phyloP scores from a whole-genome alignment of 2,329 filamentous ascomycete species.

The Claviceps arundinis region DNA sequence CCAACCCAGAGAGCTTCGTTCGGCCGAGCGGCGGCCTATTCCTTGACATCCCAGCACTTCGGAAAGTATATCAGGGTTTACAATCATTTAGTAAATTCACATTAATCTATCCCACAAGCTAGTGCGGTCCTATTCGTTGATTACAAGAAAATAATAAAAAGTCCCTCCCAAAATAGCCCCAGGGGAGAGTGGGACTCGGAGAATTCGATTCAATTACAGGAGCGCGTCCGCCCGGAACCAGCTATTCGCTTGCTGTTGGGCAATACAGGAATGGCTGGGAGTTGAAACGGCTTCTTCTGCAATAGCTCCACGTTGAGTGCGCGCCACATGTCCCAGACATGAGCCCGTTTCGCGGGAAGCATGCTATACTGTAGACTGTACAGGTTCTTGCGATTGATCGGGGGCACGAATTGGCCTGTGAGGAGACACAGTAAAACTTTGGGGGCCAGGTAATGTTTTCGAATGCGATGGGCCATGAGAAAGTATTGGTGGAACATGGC shows the following conservation, averaged over 20 bases:
- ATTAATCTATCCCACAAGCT: not conserved
- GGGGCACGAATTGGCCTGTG: slow-evolving; percentile 85
- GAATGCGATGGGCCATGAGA: slow-evolving; percentile 80
- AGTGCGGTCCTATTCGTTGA: not conserved
- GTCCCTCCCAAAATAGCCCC: too few relatives aligned
- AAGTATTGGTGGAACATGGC: slow-evolving; percentile 98
- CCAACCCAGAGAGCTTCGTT: too few relatives aligned
- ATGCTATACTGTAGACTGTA: slow-evolving; percentile 98
- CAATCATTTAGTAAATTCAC: not conserved
- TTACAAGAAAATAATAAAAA: too few relatives aligned
- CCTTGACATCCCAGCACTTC: too few relatives aligned
- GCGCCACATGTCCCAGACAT: slow-evolving; percentile 77
- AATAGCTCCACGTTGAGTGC: slow-evolving; percentile 42
- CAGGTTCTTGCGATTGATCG: slow-evolving; percentile 84
- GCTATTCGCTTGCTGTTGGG: slow-evolving; percentile 17
- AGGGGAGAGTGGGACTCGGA: not conserved
- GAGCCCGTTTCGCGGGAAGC: slow-evolving; percentile 70
- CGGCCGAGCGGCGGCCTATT: too few relatives aligned
- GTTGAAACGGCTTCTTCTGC: slow-evolving; percentile 28
- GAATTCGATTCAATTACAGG: slow-evolving; percentile 5
- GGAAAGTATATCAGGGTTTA: too few relatives aligned
- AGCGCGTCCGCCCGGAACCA: slow-evolving; percentile 16
- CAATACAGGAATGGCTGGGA: slow-evolving; percentile 21
- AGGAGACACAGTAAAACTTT: slow-evolving; percentile 77
- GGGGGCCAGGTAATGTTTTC: slow-evolving; percentile 88